Evolutionary conservation across 2,329 filamentous ascomycete species (phyloP).

Genomic region (Pseudocercospora macadamiae): DNA sequence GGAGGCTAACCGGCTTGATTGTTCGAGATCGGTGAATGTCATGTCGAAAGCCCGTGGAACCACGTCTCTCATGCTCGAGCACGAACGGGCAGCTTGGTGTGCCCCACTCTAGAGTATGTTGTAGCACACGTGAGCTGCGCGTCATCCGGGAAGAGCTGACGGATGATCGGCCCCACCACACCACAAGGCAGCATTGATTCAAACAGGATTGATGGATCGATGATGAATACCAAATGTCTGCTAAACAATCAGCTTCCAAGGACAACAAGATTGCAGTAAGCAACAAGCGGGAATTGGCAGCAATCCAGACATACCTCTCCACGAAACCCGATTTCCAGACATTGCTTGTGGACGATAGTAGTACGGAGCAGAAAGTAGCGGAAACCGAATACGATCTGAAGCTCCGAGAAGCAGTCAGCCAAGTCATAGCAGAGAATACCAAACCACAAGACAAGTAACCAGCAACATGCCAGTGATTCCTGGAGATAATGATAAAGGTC

Average conservation of each 20-base stretch:
- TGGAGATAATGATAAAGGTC: constrained; percentile 27
- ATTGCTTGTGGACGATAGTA: background rate
- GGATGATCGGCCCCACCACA: too few relatives aligned
- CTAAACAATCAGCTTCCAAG: background rate
- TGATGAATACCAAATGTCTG: background rate
- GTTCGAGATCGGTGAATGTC: too few relatives aligned
- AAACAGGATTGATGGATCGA: background rate
- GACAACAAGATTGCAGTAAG: background rate
- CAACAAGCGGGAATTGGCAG: constrained; percentile 2
- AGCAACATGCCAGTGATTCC: constrained; percentile 29
- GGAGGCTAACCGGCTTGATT: background rate
- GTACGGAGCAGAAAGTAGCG: background rate
- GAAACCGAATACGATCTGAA: background rate
- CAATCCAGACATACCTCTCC: background rate
- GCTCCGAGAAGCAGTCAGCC: background rate
- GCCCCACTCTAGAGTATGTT: background rate
- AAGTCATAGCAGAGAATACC: constrained; percentile 7
- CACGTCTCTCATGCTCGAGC: too few relatives aligned
- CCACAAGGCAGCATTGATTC: background rate
- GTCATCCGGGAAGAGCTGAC: too few relatives aligned
- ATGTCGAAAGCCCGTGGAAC: too few relatives aligned
- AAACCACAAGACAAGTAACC: background rate
- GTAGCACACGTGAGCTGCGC: too few relatives aligned
- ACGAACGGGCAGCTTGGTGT: too few relatives aligned
- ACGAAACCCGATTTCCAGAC: background rate